Percentiles rank a stretch among this genome's conserved stretches.
These are phyloP conservation scores for Auriscalpium orientale DNA, from an alignment of 768 basidiomycete genomes.

Conservation along the genomic window DNA sequence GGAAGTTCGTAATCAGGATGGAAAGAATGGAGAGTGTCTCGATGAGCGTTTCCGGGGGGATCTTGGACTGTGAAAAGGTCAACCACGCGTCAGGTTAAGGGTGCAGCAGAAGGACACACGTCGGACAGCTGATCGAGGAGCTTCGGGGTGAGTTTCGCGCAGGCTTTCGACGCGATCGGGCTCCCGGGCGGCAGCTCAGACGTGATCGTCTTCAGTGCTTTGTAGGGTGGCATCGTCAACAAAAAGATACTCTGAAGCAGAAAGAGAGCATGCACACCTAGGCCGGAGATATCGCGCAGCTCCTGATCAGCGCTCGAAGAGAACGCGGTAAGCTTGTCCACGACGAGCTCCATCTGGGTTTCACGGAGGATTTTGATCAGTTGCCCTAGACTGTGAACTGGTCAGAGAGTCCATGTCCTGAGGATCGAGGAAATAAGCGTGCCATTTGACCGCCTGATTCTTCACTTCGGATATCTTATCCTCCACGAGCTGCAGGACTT, in stretches of 20 bases:
- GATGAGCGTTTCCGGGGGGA: slow-evolving; percentile 73
- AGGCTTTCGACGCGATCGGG: slow-evolving; percentile 70
- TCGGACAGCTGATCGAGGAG: slow-evolving; percentile 72
- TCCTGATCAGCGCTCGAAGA: slow-evolving; percentile 87
- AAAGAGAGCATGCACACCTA: slow-evolving; percentile 48
- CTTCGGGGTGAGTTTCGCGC: slow-evolving; percentile 78
- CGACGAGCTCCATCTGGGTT: slow-evolving; percentile 73
- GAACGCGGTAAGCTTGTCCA: slow-evolving; percentile 84
- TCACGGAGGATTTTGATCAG: slow-evolving; percentile 86
- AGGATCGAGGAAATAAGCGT: slow-evolving; percentile 15
- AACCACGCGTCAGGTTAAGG: not conserved
- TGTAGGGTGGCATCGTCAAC: not conserved
- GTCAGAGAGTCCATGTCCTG: not conserved
- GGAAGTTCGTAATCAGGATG: slow-evolving; percentile 82
- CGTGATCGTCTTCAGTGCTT: slow-evolving; percentile 93
- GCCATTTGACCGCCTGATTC: slow-evolving; percentile 96
- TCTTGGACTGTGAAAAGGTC: slow-evolving; percentile 39
- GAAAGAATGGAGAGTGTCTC: slow-evolving; percentile 82
- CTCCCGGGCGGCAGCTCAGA: slow-evolving; percentile 81
- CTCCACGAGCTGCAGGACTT: slow-evolving; percentile 80
- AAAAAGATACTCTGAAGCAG: not conserved
- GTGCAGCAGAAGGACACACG: slow-evolving; percentile 29
- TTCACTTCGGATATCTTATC: slow-evolving; percentile 98
- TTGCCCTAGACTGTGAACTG: slow-evolving; percentile 61
- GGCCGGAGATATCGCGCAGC: slow-evolving; percentile 85